Base-by-base conservation (phyloP, 306 rosid species). In the Malus sylvestris region DNA sequence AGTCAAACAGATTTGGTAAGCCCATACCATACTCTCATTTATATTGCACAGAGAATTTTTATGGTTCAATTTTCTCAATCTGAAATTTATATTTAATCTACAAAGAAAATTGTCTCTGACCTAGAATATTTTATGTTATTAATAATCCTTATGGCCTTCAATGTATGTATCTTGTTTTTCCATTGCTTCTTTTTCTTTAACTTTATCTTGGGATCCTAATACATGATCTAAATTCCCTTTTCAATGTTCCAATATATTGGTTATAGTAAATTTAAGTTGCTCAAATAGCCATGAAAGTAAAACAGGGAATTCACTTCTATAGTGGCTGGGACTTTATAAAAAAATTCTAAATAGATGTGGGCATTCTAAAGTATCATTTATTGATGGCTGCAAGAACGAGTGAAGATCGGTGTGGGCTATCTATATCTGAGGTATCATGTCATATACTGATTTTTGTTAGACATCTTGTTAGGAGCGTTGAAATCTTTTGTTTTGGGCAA, bases 1-100 rank as follows among this genome's bases (percentile, higher is more conserved):
- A 92, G 80, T 65, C 90, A 1, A 89, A 89, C 80, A 86, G 65
- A 79, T 80, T 83, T 71, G 97, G 99, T 96, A 92, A 81, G 3
- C 10, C 51, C 40, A 23, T 23, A 42, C 55, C 68, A 61, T 61
- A 67, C 52, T 29, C 61, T 23, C 20, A 66, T 81, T 76, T 38
- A 8, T 68, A 23, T 49, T 65, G 6, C 44, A 27, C 20, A 23
- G 4, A 10, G 22, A 71, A 30, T 32, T 71, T 45, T 7, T 29
- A 29, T 44, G 11, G 72, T 20, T 55, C 49, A 29, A 44, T 67
- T 25, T 67, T 65, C 68, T 45, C 61, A 40, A 42, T 57, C 27
- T 42, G 45, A 40, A 23, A 30, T 38, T 33, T 66, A 27, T 66
- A 19, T 63, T 4, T n/a, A 9, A n/a, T 27, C 64, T 6, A 53